Conservation (phyloP, 2,329 filamentous ascomycete species). For the Dactylellina cionopaga region DNA sequence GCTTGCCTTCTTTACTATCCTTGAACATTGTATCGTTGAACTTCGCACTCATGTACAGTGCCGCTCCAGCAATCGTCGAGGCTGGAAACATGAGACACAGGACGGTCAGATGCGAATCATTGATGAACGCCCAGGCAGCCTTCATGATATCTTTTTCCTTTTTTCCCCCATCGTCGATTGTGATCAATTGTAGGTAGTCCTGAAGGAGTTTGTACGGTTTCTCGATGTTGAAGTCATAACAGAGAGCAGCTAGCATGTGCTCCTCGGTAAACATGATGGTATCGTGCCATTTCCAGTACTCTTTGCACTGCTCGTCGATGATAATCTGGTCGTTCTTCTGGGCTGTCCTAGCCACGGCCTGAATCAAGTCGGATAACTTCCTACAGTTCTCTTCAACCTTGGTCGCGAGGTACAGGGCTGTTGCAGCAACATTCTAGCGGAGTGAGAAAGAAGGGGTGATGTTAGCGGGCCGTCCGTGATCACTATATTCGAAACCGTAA, state of each 20-base stretch:
- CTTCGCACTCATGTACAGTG: conserved; percentile 85
- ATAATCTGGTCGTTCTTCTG: conserved; percentile 93
- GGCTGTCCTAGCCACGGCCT: conserved; percentile 88
- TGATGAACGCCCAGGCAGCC: conserved; percentile 91
- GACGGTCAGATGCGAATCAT: conserved; percentile 85
- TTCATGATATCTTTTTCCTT: conserved; percentile 82
- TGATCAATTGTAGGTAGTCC: conserved; percentile 66
- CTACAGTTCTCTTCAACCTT: conserved; percentile 97
- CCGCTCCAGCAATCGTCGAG: conserved; percentile 81
- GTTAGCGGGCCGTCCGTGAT: conserved; percentile 18
- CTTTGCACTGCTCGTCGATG: conserved; percentile 90
- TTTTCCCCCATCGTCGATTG: conserved; percentile 72
- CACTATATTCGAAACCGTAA: conserved; percentile 9
- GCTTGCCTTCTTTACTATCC: conserved; percentile 74
- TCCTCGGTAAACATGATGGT: conserved; percentile 93
- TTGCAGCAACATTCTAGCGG: conserved; percentile 80
- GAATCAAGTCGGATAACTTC: conserved; percentile 93
- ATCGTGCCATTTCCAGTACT: conserved; percentile 98
- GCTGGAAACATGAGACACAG: conserved; percentile 83
- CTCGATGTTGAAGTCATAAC: conserved; percentile 91
- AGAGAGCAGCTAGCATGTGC: conserved; percentile 86
- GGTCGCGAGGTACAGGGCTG: conserved; percentile 89
- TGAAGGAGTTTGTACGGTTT: conserved; percentile 87
- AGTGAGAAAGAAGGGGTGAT: conserved; percentile 8
- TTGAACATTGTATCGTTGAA: conserved; percentile 79